Conservation (phyloP, 2,329 filamentous ascomycete genomes). For the Colletotrichum sp. region DNA sequence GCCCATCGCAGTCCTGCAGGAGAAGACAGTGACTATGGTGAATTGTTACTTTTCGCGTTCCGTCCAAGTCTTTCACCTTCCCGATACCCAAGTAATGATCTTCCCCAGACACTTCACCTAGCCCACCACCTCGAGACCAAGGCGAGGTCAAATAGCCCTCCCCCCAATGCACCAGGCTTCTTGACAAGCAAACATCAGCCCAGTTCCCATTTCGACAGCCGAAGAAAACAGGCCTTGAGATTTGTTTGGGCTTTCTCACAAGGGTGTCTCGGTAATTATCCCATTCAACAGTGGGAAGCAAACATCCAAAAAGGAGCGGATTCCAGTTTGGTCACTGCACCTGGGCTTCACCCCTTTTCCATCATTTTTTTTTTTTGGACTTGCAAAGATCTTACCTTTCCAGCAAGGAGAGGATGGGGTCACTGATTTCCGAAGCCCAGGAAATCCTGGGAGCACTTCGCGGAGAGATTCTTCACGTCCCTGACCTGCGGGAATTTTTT, state of each 20-base stretch:
- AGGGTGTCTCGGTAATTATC: background rate
- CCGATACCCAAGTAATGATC: background rate
- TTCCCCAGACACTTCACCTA: background rate
- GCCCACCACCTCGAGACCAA: background rate
- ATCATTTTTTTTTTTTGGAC: background rate
- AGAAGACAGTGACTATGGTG: background rate
- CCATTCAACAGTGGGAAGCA: background rate
- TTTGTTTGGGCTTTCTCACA: background rate
- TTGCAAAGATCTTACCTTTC: background rate
- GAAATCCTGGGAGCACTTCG: slow-evolving; percentile 26
- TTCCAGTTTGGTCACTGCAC: background rate
- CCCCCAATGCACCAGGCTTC: background rate
- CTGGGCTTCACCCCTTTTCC: background rate
- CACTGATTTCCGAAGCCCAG: background rate
- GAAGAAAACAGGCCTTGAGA: background rate
- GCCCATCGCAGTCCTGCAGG: background rate
- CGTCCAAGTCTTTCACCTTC: background rate
- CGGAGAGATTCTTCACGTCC: slow-evolving; percentile 30
- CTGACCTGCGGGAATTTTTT: slow-evolving; percentile 29
- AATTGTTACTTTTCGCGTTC: background rate
- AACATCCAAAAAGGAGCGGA: background rate
- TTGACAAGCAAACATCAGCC: background rate
- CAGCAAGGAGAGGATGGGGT: background rate
- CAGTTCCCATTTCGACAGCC: background rate
- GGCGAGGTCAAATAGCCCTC: background rate